Conservation (phyloP, 2,329 filamentous ascomycete genomes). For the Aspergillus latus region DNA sequence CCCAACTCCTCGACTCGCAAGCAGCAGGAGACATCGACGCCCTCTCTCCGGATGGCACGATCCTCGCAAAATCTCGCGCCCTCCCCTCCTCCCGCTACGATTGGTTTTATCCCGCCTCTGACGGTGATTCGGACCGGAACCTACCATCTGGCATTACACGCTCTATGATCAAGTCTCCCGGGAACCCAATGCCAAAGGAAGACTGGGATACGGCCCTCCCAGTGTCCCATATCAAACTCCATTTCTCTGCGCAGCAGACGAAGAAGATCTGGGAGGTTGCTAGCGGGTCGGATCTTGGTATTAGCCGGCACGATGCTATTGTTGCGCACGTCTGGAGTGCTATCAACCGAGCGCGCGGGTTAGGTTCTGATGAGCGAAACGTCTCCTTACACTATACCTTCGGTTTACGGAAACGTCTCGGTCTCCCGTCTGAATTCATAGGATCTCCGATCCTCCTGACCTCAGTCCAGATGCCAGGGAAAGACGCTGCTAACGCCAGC, state of each 20-base stretch:
- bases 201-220: slow-evolving; percentile 43
- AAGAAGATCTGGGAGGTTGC: slow-evolving; percentile 4
- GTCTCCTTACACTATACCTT: slow-evolving; percentile 2
- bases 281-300: background rate
- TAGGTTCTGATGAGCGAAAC: background rate
- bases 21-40: slow-evolving; percentile 28
- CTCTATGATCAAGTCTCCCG: slow-evolving; percentile 29
- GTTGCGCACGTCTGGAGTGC: slow-evolving; percentile 50
- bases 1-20: slow-evolving; percentile 38
- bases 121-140: slow-evolving; percentile 9
- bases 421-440: background rate
- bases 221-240: slow-evolving; percentile 36
- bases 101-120: slow-evolving; percentile 41
- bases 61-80: slow-evolving; percentile 23
- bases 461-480: background rate
- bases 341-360: slow-evolving; percentile 44
- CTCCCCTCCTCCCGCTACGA: slow-evolving; percentile 51
- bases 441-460: background rate
- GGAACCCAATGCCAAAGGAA: slow-evolving; percentile 39
- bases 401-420: background rate
- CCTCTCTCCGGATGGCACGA: slow-evolving; percentile 25
- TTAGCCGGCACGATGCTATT: slow-evolving; percentile 49
- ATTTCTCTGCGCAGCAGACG: slow-evolving; percentile 40
- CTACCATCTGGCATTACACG: slow-evolving; percentile 16
- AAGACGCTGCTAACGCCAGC: background rate